These are phyloP conservation scores for Penicillium vulpinum DNA, from an alignment of 2,329 filamentous ascomycete genomes.

Conservation along the genomic window DNA sequence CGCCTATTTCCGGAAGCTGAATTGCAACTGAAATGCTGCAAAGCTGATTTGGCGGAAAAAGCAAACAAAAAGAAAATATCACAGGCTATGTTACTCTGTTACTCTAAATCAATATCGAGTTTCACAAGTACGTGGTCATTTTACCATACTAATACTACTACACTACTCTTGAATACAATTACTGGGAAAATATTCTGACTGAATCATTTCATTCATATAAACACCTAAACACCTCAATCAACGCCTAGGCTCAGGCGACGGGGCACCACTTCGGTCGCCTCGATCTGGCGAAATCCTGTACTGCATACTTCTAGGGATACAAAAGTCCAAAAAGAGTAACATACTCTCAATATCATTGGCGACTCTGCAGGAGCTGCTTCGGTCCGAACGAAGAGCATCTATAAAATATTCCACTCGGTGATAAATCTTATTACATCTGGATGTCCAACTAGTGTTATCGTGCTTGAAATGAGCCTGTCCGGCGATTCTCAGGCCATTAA, in stretches of 20 bases:
- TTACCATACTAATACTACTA: not conserved
- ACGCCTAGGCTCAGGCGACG: conserved; percentile 2
- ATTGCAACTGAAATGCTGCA: not conserved
- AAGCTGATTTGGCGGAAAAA: not conserved
- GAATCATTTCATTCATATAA: not conserved
- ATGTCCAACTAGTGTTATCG: not conserved
- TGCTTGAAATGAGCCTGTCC: not conserved
- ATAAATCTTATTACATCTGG: not conserved
- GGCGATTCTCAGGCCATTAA: not conserved
- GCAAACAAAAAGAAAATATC: no score
- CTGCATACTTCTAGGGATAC: not conserved
- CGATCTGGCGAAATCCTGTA: not conserved
- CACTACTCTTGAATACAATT: not conserved
- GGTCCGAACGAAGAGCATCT: not conserved
- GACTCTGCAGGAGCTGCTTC: not conserved
- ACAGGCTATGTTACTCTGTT: not conserved
- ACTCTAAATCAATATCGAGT: not conserved
- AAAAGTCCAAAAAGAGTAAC: not conserved
- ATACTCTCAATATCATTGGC: not conserved
- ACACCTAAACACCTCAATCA: not conserved
- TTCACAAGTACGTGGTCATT: not conserved
- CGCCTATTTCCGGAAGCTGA: conserved; percentile 1
- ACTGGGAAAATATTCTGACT: not conserved
- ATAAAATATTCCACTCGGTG: not conserved
- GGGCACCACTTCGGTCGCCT: conserved; percentile 6